Base-by-base conservation (phyloP, 2,329 filamentous ascomycete genomes). In the Penicillium sumatraense region DNA sequence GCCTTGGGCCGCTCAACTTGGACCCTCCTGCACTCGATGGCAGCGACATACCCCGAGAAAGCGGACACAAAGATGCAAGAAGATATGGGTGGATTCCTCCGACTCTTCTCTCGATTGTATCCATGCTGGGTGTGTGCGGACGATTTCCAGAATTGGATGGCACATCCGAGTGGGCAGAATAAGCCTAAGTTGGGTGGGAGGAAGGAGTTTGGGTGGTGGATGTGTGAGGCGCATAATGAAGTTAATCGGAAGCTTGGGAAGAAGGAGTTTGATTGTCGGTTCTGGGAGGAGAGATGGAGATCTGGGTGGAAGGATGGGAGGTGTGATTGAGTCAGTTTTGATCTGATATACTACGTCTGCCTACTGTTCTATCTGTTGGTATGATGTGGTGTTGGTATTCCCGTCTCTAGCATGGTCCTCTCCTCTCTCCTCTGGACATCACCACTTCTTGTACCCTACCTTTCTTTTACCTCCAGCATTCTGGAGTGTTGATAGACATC, bases 61-160 rank as follows among this genome's bases (percentile, higher is more conserved):
- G 91, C 95, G 0, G 85, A 87, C 0, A 73, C 80, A 1, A 74
- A 80, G 9, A 85, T 96, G 65, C 91, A 97, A 71, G 78, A 79
- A 26, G 89, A 97, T 65, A 88, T 96, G 64, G 81, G 81, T 53
- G 82, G 85, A 49, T 98, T 99, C 76, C 82, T 99, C 65, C 78
- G 80, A 21, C 81, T 92, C 2, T 96, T 99, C 72, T 87, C 90
- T 23, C 89, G 89, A 63, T 76, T 98, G 18, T 99, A 99, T 70
- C 95, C 95, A 3, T 99, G 95, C 80, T 96, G 93, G 91, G 85
- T 89, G 3, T 99, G 95, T 75, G 95, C 93, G 29, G 89, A 93
- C 57, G 93, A 98, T 71, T 97, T 99, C 73, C 89, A 89, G 72
- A 73, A 72, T 0, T 98, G 93, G 83, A 88, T 98, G 79, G 81